These are phyloP conservation scores for Echeveria elegans DNA, from an alignment of 164 flowering plant species.

Conservation along the genomic window DNA sequence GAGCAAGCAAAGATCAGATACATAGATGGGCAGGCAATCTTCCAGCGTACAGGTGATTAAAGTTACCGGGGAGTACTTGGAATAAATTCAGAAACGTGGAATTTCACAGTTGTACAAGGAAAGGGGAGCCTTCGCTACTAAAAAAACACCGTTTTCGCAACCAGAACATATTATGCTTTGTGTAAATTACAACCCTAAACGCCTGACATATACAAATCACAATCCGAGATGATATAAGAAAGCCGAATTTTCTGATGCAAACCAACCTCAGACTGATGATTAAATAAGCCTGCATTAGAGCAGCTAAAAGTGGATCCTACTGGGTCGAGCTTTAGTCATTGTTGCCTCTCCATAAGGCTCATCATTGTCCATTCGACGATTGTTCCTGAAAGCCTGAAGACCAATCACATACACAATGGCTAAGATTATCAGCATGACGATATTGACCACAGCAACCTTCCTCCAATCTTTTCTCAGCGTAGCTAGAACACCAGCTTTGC, in stretches of 20 bases:
- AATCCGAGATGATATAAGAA: neutral
- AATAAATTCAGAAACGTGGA: too few relatives aligned
- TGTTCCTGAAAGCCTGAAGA: constrained; percentile 69
- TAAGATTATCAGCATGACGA: constrained; percentile 56
- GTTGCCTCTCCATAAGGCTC: constrained; percentile 67
- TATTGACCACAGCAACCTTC: constrained; percentile 79
- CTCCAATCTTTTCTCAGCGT: constrained; percentile 91
- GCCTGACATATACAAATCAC: neutral
- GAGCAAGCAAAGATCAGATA: too few relatives aligned
- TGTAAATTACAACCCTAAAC: neutral
- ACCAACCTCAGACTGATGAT: neutral
- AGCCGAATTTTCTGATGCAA: neutral
- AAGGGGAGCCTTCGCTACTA: too few relatives aligned
- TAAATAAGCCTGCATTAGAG: neutral
- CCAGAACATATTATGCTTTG: too few relatives aligned
- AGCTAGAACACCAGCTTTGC: constrained; percentile 86
- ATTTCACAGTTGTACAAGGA: too few relatives aligned
- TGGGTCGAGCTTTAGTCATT: constrained; percentile 78
- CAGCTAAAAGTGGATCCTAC: constrained; percentile 41
- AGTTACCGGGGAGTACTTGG: neutral
- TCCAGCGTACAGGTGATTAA: neutral
- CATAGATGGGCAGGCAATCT: too few relatives aligned
- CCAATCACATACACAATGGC: constrained; percentile 64
- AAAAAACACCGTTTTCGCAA: too few relatives aligned
- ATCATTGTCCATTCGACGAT: constrained; percentile 56